Conservation (phyloP, 2,329 filamentous ascomycete genomes). For the Diplodia seriata region DNA sequence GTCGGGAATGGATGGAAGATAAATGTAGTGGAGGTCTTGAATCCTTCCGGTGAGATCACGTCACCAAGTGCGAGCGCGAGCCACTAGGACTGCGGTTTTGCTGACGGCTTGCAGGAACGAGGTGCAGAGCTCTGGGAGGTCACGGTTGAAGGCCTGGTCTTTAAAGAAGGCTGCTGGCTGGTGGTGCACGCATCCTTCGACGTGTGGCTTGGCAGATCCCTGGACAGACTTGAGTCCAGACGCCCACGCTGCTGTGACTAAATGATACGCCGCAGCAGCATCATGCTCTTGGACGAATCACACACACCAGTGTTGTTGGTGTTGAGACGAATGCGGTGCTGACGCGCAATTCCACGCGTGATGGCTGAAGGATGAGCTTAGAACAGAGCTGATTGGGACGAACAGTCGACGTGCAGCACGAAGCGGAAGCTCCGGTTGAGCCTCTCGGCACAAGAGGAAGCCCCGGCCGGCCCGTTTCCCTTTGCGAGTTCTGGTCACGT, state of each 20-base stretch:
- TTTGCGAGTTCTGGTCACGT: background rate
- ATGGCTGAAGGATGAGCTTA: background rate
- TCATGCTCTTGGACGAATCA: background rate
- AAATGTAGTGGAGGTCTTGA: background rate
- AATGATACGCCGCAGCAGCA: background rate
- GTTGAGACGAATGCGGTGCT: background rate
- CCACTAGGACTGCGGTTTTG: background rate
- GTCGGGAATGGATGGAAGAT: background rate
- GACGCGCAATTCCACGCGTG: background rate
- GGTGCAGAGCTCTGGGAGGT: background rate
- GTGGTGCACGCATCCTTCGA: background rate
- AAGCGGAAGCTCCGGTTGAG: background rate
- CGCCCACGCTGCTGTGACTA: background rate
- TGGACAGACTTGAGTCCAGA: background rate
- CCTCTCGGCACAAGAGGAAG: background rate
- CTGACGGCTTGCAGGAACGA: background rate
- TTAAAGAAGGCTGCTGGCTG: background rate
- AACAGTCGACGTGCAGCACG: background rate
- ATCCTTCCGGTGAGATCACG: background rate
- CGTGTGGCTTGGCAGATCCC: background rate
- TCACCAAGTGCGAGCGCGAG: background rate
- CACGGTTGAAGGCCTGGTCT: background rate
- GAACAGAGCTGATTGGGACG: background rate
- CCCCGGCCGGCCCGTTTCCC: conserved; percentile 6
- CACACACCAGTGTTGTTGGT: background rate